Evolutionary conservation across 257 asterid genomes (phyloP).

Genomic region (Solanum sparsipilum): DNA sequence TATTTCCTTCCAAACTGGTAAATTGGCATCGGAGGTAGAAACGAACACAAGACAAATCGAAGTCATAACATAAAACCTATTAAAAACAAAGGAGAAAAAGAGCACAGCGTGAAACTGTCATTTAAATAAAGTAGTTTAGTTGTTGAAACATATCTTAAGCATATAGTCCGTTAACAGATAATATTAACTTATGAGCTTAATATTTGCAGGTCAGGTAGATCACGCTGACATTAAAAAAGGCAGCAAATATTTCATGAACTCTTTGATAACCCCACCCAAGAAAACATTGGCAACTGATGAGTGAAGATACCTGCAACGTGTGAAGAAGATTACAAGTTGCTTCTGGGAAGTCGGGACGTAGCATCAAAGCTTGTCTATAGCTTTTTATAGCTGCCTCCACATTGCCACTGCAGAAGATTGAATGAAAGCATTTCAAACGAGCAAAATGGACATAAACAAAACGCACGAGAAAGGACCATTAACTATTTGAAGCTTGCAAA

Average conservation of each 20-base stretch:
- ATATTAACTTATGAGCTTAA: not conserved
- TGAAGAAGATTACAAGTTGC: conserved; percentile 98
- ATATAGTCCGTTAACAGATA: not conserved
- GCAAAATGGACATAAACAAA: not conserved
- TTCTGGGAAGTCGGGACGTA: conserved; percentile 97
- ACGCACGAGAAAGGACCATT: not conserved
- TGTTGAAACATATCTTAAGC: not conserved
- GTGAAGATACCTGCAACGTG: conserved; percentile 64
- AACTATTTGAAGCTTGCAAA: not conserved
- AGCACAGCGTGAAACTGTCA: not conserved
- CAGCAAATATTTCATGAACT: not conserved
- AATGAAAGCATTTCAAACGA: not conserved
- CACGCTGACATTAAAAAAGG: not conserved
- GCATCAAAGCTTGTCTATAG: conserved; percentile 74
- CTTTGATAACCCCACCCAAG: not conserved
- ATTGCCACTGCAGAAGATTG: conserved; percentile 43
- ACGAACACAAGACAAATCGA: not conserved
- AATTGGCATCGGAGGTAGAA: not conserved
- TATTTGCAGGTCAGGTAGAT: not conserved
- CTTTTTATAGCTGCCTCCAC: conserved; percentile 93
- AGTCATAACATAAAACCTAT: not conserved
- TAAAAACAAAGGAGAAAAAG: not conserved
- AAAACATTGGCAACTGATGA: not conserved
- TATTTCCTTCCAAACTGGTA: not conserved
- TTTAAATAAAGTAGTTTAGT: not conserved